phyloP scores from a whole-genome alignment of 2,329 filamentous ascomycete species.

The Allantophomopsis lycopodina region DNA sequence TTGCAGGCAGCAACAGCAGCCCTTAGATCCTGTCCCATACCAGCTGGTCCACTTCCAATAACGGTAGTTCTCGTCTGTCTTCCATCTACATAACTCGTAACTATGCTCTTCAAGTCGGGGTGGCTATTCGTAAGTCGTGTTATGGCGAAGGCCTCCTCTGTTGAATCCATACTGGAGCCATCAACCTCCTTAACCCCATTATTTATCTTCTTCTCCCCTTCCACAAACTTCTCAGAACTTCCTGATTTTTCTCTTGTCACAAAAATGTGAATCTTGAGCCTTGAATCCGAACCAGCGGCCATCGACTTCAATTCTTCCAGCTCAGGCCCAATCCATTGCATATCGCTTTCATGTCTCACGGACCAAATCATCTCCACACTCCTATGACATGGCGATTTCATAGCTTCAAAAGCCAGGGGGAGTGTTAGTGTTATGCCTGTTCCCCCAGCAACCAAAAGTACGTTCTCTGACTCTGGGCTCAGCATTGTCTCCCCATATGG shows the following conservation, averaged over 20 bases:
- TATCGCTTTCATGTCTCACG: conserved; percentile 36
- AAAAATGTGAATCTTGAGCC: conserved; percentile 39
- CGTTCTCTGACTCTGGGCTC: conserved; percentile 26
- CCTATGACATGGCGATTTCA: neutral
- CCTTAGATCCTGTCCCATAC: conserved; percentile 45
- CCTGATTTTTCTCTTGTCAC: conserved; percentile 30
- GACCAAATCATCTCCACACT: conserved; percentile 51
- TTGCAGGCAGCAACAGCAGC: conserved; percentile 38
- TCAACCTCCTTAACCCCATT: conserved; percentile 7
- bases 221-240: neutral
- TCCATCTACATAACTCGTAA: conserved; percentile 31
- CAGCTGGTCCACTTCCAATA: conserved; percentile 44
- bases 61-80: conserved; percentile 35
- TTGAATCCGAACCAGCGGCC: conserved; percentile 21
- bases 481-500: conserved; percentile 39
- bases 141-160: conserved; percentile 2
- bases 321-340: conserved; percentile 44
- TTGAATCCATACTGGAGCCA: conserved; percentile 9
- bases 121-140: conserved; percentile 16
- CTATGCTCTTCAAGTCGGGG: conserved; percentile 30
- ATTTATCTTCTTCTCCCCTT: conserved; percentile 12
- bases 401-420: conserved; percentile 27
- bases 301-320: conserved; percentile 30
- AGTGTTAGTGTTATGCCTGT: conserved; percentile 44
- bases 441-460: conserved; percentile 41